phyloP scores from a whole-genome alignment of 208 protist species.

The Leishmania tropica region DNA sequence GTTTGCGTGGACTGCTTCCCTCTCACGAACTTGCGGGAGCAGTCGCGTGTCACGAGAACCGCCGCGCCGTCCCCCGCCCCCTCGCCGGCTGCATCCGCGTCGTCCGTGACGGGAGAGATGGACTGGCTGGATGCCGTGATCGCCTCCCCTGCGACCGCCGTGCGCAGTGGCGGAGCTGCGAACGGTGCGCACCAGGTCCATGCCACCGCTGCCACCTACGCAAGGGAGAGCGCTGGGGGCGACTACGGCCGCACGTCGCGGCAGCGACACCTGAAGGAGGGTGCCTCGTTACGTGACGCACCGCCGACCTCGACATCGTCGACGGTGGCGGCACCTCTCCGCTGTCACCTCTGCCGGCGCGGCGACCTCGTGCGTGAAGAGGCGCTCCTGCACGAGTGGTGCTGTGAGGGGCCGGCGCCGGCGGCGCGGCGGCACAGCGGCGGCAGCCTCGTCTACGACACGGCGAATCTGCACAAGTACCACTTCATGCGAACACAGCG shows the following conservation, averaged over 20 bases:
- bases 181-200: background rate
- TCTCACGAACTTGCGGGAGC: background rate
- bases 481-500: slow-evolving; percentile 68
- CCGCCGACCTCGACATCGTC: background rate
- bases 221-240: background rate
- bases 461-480: slow-evolving; percentile 65
- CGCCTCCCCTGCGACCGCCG: slow-evolving; percentile 10
- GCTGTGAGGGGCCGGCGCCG: slow-evolving; percentile 70
- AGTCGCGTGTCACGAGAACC: background rate
- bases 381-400: slow-evolving; percentile 72
- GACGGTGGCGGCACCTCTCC: slow-evolving; percentile 3
- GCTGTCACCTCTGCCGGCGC: slow-evolving; percentile 67
- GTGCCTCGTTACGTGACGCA: background rate
- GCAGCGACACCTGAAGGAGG: background rate
- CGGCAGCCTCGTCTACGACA: slow-evolving; percentile 44
- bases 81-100: background rate
- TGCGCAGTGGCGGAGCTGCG: background rate
- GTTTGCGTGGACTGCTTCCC: slow-evolving; percentile 65
- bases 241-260: background rate
- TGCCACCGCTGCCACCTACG: background rate
- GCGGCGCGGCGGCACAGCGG: slow-evolving; percentile 33
- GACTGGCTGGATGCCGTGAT: slow-evolving; percentile 26
- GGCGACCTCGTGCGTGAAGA: slow-evolving; percentile 50
- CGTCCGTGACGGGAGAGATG: slow-evolving; percentile 1
- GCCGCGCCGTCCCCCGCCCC: background rate